phyloP scores from a whole-genome alignment of 2,329 filamentous ascomycete species.

The Chaetomium sp. region DNA sequence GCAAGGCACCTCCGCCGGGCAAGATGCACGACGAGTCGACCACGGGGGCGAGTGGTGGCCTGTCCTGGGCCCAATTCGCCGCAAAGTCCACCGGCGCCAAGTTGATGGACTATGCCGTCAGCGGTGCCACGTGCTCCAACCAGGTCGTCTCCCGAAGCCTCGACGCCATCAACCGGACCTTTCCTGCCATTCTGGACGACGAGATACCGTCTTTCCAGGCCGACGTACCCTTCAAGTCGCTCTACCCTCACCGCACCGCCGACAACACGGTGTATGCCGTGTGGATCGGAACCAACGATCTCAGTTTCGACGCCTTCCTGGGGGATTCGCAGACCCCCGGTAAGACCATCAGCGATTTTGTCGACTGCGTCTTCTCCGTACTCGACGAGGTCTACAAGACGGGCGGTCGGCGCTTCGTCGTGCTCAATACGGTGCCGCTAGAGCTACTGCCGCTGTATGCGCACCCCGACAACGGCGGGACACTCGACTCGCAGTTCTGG shows the following conservation, averaged over 20 bases:
- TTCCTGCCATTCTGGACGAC: conserved; percentile 66
- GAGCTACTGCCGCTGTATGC: conserved; percentile 70
- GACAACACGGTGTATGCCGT: conserved; percentile 71
- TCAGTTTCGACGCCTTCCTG: conserved; percentile 67
- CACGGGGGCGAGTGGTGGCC: conserved; percentile 64
- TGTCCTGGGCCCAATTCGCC: conserved; percentile 69
- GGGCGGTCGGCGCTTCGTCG: conserved; percentile 70
- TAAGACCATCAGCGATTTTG: conserved; percentile 65
- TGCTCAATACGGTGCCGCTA: conserved; percentile 70
- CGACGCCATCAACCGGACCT: conserved; percentile 52
- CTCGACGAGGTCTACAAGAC: conserved; percentile 65
- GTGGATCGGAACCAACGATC: conserved; percentile 82
- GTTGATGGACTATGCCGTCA: conserved; percentile 70
- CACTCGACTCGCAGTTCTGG: conserved; percentile 50
- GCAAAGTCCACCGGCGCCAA: conserved; percentile 59
- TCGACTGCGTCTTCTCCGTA: conserved; percentile 66
- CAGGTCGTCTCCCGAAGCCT: conserved; percentile 61
- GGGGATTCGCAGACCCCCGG: conserved; percentile 62
- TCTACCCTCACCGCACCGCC: conserved; percentile 50
- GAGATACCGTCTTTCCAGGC: conserved; percentile 60
- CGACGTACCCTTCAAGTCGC: conserved; percentile 47
- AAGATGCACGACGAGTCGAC: conserved; percentile 49
- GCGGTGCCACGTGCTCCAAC: conserved; percentile 73
- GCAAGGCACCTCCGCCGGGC: conserved; percentile 64
- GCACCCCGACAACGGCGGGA: conserved; percentile 47